Conservation (phyloP, 2,329 filamentous ascomycete species). For the Lachnellula willkommii region DNA sequence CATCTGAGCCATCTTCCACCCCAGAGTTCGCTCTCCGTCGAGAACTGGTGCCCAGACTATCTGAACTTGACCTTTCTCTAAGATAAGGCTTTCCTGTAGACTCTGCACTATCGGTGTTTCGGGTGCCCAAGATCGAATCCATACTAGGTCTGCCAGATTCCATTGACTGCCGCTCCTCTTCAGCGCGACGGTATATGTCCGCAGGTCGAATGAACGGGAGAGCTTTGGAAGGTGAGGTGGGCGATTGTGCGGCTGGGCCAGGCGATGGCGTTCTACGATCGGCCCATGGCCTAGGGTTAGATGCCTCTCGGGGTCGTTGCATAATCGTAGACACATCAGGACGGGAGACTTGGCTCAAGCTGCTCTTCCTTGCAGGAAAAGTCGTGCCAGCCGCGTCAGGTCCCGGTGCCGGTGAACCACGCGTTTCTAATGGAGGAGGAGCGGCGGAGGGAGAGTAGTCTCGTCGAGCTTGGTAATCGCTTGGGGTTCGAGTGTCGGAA, state of each 20-base stretch:
- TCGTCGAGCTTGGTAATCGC: conserved; percentile 36
- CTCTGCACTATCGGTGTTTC: conserved; percentile 24
- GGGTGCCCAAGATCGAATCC: conserved; percentile 41
- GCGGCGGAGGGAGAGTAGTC: conserved; percentile 50
- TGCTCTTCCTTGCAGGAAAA: conserved; percentile 59
- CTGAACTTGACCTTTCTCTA: conserved; percentile 21
- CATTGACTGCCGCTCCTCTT: conserved; percentile 56
- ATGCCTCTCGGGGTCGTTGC: conserved; percentile 11
- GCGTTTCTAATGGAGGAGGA: conserved; percentile 44
- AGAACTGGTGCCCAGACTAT: conserved; percentile 16
- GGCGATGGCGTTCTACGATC: conserved; percentile 35
- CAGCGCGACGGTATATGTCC: conserved; percentile 70
- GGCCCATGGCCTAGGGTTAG: conserved; percentile 28
- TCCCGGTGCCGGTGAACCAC: conserved; percentile 35
- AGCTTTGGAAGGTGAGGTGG: conserved; percentile 42
- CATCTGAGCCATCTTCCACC: conserved; percentile 34
- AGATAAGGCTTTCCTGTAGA: conserved; percentile 20
- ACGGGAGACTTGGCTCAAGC: conserved; percentile 45
- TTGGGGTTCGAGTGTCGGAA: conserved; percentile 22
- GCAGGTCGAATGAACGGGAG: conserved; percentile 65
- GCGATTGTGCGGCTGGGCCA: conserved; percentile 29
- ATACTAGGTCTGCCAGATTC: conserved; percentile 54
- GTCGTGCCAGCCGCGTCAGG: conserved; percentile 34
- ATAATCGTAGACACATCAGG: conserved; percentile 22
- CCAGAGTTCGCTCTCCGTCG: conserved; percentile 21